Percentiles rank a stretch among this genome's conserved stretches.
phyloP scores from a whole-genome alignment of 768 basidiomycete genomes.

The Kwoniella mangroviensis region DNA sequence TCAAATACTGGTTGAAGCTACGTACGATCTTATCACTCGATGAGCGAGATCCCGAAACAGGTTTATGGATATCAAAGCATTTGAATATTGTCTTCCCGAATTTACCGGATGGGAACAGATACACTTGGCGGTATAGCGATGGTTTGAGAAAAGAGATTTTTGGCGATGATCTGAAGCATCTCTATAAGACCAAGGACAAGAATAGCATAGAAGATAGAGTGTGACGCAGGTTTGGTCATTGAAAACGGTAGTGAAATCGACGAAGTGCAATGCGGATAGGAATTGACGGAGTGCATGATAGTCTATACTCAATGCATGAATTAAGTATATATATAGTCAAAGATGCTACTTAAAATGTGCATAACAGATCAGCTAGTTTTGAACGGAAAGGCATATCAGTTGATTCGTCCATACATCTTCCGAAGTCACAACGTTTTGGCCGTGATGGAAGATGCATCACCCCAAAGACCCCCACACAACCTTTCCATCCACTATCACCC shows the following conservation, averaged over 20 bases:
- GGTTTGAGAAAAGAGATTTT: background rate
- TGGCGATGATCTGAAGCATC: constrained; percentile 9
- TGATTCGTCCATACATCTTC: background rate
- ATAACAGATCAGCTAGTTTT: no score
- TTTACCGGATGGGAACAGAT: background rate
- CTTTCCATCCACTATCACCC: constrained; percentile 77
- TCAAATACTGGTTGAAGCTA: background rate
- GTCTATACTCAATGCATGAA: no score
- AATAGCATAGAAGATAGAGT: background rate
- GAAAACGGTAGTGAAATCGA: no score
- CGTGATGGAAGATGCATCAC: background rate
- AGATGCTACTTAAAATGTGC: no score
- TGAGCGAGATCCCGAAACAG: background rate
- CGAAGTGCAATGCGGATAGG: no score
- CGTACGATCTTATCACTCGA: background rate
- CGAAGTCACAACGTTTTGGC: background rate
- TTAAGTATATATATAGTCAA: no score
- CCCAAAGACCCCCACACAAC: constrained; percentile 65
- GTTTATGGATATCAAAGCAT: background rate
- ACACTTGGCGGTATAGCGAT: background rate
- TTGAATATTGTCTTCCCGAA: background rate
- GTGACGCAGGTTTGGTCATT: no score
- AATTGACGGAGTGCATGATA: no score
- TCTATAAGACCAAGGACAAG: background rate
- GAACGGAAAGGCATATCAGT: background rate